Percentiles rank a stretch among this genome's conserved stretches.
Conservation (phyloP, 257 asterid species). For the Paulownia fortunei region DNA sequence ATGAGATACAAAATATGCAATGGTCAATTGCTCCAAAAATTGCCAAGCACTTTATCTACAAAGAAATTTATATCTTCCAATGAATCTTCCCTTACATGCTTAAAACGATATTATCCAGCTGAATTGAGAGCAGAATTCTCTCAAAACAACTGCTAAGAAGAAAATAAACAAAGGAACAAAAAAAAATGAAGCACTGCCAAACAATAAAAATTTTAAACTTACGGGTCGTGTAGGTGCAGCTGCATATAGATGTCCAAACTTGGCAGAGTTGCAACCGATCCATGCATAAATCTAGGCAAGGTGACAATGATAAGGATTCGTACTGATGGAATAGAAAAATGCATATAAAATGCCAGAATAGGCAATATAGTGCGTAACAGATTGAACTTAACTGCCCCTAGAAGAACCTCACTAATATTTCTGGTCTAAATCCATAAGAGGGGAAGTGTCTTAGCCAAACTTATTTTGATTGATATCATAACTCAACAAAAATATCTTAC, state of each 20-base stretch:
- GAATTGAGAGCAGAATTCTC: neutral
- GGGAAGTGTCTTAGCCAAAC: neutral
- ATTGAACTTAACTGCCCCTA: neutral
- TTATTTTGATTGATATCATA: neutral
- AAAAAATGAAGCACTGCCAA: neutral
- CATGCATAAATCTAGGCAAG: conserved; percentile 80
- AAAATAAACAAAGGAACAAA: neutral
- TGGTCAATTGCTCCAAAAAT: conserved; percentile 6
- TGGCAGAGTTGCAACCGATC: conserved; percentile 89
- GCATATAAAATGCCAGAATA: neutral
- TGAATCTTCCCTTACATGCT: neutral
- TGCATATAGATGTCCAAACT: conserved; percentile 87
- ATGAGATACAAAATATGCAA: neutral
- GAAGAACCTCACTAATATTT: neutral
- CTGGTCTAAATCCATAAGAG: neutral
- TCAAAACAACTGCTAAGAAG: neutral
- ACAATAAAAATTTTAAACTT: conserved; percentile 41
- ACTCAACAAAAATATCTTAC: neutral
- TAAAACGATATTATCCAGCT: conserved; percentile 9
- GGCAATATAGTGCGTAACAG: neutral
- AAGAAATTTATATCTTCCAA: neutral
- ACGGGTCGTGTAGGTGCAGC: conserved; percentile 87
- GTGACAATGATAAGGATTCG: neutral
- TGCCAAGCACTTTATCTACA: neutral
- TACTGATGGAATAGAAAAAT: neutral